Conservation (phyloP, 1,284 basidiomycete species). For the Apiotrichum mycotoxinovorans region DNA sequence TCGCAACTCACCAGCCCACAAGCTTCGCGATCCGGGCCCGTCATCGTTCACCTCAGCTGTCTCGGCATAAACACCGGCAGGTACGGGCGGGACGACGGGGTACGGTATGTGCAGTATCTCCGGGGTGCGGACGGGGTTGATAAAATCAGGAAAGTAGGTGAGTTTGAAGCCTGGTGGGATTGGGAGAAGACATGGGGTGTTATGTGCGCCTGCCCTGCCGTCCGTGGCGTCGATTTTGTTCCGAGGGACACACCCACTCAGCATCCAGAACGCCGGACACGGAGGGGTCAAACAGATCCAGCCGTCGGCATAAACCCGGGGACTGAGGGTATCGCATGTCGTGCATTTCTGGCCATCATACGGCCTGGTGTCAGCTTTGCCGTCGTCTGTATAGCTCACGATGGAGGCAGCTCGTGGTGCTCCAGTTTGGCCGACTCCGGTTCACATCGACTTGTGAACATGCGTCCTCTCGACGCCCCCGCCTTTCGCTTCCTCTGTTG, state of each 20-base stretch:
- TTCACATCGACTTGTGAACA: too few relatives aligned
- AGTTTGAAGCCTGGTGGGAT: conserved; percentile 33
- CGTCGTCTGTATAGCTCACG: too few relatives aligned
- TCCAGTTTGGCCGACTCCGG: too few relatives aligned
- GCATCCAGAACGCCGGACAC: conserved; percentile 39
- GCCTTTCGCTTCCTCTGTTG: too few relatives aligned
- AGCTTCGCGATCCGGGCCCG: conserved; percentile 18
- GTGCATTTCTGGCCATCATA: conserved; percentile 13
- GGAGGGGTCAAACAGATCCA: conserved; percentile 31
- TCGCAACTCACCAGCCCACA: conserved; percentile 30
- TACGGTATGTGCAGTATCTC: conserved; percentile 21
- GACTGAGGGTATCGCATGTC: conserved; percentile 14
- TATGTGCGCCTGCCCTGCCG: too few relatives aligned
- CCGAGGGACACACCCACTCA: not conserved
- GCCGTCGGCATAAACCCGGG: conserved; percentile 35
- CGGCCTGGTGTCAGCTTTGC: not conserved
- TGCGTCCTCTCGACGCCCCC: too few relatives aligned
- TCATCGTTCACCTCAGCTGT: conserved; percentile 3
- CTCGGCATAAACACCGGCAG: not conserved
- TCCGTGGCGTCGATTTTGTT: conserved; percentile 2
- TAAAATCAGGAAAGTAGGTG: conserved; percentile 24
- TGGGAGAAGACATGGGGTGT: conserved; percentile 17
- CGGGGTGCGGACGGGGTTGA: conserved; percentile 19
- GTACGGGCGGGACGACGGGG: conserved; percentile 28
- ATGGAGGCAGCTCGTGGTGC: too few relatives aligned